Percentiles rank a stretch among this genome's conserved stretches.
phyloP scores from a whole-genome alignment of 208 protist species.

The Crithidia thermophila region DNA sequence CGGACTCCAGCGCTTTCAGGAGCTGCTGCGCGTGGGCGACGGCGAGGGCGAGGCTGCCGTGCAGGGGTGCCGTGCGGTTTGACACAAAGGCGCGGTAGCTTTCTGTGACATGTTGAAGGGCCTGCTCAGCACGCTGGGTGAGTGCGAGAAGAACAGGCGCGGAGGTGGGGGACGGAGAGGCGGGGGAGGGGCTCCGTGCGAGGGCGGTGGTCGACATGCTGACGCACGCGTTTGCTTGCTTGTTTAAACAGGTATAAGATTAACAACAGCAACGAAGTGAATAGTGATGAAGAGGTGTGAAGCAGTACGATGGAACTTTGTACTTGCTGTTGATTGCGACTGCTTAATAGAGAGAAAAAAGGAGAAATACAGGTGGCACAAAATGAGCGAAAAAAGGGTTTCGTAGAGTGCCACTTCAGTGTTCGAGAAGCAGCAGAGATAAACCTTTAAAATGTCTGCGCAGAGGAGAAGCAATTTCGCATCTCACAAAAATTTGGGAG shows the following conservation, averaged over 20 bases:
- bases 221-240: too few relatives aligned
- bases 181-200: neutral
- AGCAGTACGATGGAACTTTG: too few relatives aligned
- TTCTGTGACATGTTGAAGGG: slow-evolving; percentile 23
- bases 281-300: too few relatives aligned
- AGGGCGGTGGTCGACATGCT: neutral
- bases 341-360: slow-evolving; percentile 2
- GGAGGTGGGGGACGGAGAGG: neutral
- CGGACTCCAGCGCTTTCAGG: slow-evolving; percentile 32
- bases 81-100: slow-evolving; percentile 38
- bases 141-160: slow-evolving; percentile 15
- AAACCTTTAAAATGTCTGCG: too few relatives aligned
- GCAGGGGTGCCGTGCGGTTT: slow-evolving; percentile 28
- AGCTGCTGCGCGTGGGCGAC: slow-evolving; percentile 53
- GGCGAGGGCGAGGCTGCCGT: slow-evolving; percentile 56
- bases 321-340: too few relatives aligned
- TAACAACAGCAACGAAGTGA: neutral
- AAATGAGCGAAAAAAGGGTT: neutral
- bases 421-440: too few relatives aligned
- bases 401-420: too few relatives aligned
- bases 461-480: too few relatives aligned
- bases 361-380: neutral
- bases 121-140: slow-evolving; percentile 13
- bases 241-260: too few relatives aligned
- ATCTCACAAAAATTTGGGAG: too few relatives aligned